phyloP scores from a whole-genome alignment of 2,329 filamentous ascomycete species.

The Botrytis elliptica region DNA sequence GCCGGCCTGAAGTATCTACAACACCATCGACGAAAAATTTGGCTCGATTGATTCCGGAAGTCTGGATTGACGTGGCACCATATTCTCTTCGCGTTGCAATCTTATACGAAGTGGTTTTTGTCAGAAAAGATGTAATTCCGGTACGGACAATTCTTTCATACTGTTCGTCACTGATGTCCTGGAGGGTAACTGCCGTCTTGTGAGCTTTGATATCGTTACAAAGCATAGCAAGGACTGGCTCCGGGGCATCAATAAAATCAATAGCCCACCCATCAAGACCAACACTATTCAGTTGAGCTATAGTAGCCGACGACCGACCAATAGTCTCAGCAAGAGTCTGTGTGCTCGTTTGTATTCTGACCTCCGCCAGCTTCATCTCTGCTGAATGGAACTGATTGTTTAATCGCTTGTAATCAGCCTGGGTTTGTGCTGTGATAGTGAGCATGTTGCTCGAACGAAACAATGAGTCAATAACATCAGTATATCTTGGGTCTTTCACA shows the following conservation, averaged over 20 bases:
- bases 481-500: conserved; percentile 57
- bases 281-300: conserved; percentile 52
- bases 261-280: conserved; percentile 80
- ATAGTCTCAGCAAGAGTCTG: conserved; percentile 53
- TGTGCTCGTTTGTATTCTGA: conserved; percentile 60
- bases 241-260: conserved; percentile 77
- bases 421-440: conserved; percentile 72
- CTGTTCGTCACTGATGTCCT: conserved; percentile 64
- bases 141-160: conserved; percentile 61
- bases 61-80: conserved; percentile 67
- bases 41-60: conserved; percentile 60
- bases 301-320: conserved; percentile 43
- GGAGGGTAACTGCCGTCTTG: conserved; percentile 61
- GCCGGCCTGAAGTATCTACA: conserved; percentile 65
- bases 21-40: conserved; percentile 75
- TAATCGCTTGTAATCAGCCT: conserved; percentile 71
- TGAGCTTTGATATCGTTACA: conserved; percentile 72
- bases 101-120: conserved; percentile 61
- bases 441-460: conserved; percentile 54
- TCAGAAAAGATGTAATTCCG: conserved; percentile 65
- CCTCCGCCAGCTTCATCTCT: conserved; percentile 61
- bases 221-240: conserved; percentile 82
- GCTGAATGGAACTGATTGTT: conserved; percentile 61
- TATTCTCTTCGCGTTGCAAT: conserved; percentile 77
- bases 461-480: conserved; percentile 57